Conservation (phyloP, 2,329 filamentous ascomycete species). For the Orbilia brochopaga region DNA sequence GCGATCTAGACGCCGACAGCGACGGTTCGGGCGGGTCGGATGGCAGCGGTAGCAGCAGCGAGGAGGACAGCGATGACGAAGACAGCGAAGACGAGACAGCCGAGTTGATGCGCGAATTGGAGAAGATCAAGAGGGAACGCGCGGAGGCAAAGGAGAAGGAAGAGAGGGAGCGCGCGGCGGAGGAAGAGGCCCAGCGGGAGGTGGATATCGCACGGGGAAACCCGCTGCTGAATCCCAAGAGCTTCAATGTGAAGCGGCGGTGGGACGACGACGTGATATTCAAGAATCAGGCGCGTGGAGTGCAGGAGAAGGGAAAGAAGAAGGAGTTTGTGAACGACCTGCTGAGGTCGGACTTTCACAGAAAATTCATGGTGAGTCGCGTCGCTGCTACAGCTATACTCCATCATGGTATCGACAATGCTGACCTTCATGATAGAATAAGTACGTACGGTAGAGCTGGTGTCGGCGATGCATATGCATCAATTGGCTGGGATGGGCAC, state of each 20-base stretch:
- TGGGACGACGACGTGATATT: slow-evolving; percentile 99
- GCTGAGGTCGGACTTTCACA: slow-evolving; percentile 85
- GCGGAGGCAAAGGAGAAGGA: slow-evolving; percentile 80
- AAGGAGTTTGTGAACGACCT: slow-evolving; percentile 79
- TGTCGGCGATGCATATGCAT: slow-evolving; percentile 1
- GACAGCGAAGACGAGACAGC: slow-evolving; percentile 83
- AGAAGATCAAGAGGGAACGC: slow-evolving; percentile 88
- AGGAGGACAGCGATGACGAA: slow-evolving; percentile 65
- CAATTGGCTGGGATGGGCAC: not conserved
- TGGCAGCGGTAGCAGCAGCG: slow-evolving; percentile 58
- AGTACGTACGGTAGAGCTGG: slow-evolving; percentile 61
- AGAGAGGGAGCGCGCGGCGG: slow-evolving; percentile 78
- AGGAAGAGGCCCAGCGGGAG: slow-evolving; percentile 82
- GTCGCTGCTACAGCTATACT: slow-evolving; percentile 4
- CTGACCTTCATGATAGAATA: slow-evolving; percentile 57
- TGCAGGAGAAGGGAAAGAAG: slow-evolving; percentile 84
- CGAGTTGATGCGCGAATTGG: slow-evolving; percentile 87
- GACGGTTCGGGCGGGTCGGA: slow-evolving; percentile 62
- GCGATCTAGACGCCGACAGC: slow-evolving; percentile 83
- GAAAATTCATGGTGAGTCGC: slow-evolving; percentile 80
- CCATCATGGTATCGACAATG: not conserved
- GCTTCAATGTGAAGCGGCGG: slow-evolving; percentile 87
- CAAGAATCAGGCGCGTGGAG: slow-evolving; percentile 96
- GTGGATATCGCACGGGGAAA: slow-evolving; percentile 90
- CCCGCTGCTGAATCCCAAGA: slow-evolving; percentile 76